Conservation (phyloP, 2,329 filamentous ascomycete species). For the Ceratocystis smalleyi region DNA sequence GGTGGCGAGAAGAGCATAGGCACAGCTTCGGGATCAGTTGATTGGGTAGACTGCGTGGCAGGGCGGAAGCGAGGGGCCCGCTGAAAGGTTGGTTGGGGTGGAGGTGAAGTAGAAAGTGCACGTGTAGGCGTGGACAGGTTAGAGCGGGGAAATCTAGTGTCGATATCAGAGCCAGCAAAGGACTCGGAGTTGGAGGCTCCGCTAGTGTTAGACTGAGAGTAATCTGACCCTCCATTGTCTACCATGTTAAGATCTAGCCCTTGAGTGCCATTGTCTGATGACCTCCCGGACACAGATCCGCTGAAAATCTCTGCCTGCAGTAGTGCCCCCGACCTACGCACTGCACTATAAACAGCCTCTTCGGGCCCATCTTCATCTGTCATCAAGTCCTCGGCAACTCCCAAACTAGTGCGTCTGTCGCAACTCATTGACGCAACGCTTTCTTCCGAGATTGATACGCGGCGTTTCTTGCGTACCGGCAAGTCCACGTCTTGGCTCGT, state of each 20-base stretch:
- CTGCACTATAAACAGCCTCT: not conserved
- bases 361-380: not conserved
- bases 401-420: not conserved
- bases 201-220: too few relatives aligned
- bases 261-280: not conserved
- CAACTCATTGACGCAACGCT: not conserved
- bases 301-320: not conserved
- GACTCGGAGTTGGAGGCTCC: too few relatives aligned
- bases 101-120: constrained; percentile 11
- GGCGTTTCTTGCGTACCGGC: constrained; percentile 7
- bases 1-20: constrained; percentile 23
- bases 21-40: constrained; percentile 18
- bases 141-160: too few relatives aligned
- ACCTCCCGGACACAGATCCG: not conserved
- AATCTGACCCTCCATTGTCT: too few relatives aligned
- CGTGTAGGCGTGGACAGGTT: too few relatives aligned
- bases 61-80: constrained; percentile 28
- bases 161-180: too few relatives aligned
- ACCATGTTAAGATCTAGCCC: too few relatives aligned
- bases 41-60: constrained; percentile 11
- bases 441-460: constrained; percentile 3
- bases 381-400: not conserved
- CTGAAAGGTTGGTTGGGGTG: constrained; percentile 27
- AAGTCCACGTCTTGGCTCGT: constrained; percentile 15
- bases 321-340: not conserved